Percentiles rank a stretch among this genome's conserved stretches.
Evolutionary conservation across 78 protist genomes (phyloP).

Genomic region (Dictyostelium brefeldianum): DNA sequence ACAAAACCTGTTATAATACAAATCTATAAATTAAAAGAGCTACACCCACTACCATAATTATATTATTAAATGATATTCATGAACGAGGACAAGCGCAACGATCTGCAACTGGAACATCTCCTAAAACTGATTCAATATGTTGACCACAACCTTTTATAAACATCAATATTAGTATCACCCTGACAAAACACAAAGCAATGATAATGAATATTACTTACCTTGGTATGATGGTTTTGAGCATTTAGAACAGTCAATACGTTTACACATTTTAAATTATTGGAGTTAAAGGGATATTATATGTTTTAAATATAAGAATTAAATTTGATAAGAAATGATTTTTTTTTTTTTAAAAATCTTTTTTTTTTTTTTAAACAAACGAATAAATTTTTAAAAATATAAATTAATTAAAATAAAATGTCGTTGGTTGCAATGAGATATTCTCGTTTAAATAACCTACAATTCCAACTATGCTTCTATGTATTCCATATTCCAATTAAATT

Average conservation of each 20-base stretch:
- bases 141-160: conserved; percentile 67
- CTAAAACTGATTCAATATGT: conserved; percentile 48
- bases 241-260: conserved; percentile 8
- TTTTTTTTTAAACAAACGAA: neutral
- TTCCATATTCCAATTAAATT: no score
- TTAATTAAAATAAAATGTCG: neutral
- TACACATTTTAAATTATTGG: conserved; percentile 32
- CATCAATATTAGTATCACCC: neutral
- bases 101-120: conserved; percentile 26
- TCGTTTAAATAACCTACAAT: no score
- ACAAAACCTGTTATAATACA: no score
- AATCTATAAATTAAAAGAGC: neutral
- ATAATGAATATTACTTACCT: no score
- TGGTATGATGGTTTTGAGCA: conserved; percentile 51
- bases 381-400: neutral
- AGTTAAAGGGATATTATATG: neutral
- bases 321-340: neutral
- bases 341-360: neutral
- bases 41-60: neutral
- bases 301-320: no score
- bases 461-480: no score
- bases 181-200: no score
- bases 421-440: no score
- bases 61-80: neutral
- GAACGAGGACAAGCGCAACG: conserved; percentile 37